Conservation (phyloP, 179 eudicot species). For the Beta macrorhiza region DNA sequence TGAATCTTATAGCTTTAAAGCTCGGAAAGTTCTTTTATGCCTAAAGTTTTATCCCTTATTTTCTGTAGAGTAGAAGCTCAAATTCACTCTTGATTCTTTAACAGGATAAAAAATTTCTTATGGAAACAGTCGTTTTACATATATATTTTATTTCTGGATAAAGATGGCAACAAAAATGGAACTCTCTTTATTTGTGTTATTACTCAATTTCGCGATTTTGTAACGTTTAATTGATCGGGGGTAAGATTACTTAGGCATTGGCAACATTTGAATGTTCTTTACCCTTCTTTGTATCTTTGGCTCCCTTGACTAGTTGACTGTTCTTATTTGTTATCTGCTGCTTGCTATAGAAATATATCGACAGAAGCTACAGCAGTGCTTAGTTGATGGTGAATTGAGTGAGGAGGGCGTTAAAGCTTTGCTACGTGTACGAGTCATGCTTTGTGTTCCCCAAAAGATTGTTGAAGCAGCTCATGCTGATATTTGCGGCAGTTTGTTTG, state of each 20-base stretch:
- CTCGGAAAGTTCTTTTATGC: background rate
- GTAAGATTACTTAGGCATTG: background rate
- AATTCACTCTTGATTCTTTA: background rate
- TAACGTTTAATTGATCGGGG: background rate
- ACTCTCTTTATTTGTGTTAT: background rate
- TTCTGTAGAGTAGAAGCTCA: background rate
- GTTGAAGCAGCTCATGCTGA: constrained; percentile 91
- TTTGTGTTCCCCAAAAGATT: constrained; percentile 75
- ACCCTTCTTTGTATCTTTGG: background rate
- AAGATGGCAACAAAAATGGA: background rate
- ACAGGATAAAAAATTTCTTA: background rate
- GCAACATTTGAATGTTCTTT: background rate
- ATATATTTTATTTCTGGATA: background rate
- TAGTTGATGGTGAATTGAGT: constrained; percentile 75
- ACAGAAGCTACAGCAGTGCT: constrained; percentile 77
- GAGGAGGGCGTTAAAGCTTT: constrained; percentile 73
- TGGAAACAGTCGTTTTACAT: background rate
- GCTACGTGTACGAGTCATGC: constrained; percentile 72
- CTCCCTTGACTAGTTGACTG: background rate
- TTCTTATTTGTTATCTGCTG: background rate
- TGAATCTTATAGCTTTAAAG: background rate
- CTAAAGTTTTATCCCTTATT: background rate
- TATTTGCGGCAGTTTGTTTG: constrained; percentile 80
- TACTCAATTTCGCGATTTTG: background rate
- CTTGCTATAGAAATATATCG: constrained; percentile 66